Base-by-base conservation (phyloP, 2,329 filamentous ascomycete genomes). In the Blumeria graminis region DNA sequence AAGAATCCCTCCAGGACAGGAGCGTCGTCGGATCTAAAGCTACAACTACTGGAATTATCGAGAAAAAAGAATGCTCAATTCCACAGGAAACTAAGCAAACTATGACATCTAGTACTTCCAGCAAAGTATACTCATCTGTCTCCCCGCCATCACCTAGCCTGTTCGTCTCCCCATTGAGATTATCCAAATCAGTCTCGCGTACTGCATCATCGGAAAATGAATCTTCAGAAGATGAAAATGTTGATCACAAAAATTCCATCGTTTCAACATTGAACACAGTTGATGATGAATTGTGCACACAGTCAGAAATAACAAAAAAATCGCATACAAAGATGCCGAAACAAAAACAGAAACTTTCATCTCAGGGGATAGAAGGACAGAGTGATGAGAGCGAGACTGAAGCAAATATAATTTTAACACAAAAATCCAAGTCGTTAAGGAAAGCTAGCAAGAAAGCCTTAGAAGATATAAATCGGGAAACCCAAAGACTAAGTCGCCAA, bases 371-470 rank as follows among this genome's bases (percentile, higher is more conserved):
- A 59, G 82, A 92, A 65, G 76, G 82, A 7, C 70, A 81, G 38
- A 82, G 77, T 3, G 78, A 74, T 55, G 82, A 92, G 63, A 78
- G 76, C 18, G 74, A 75, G 59, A 72, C 76, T 28, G 22, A 28
- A 28, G 22, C 1, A 28, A 28, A 28, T 4, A 1, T 28, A 28
- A 58, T 74, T 73, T 71, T 92, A 48, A 85, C 83, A 0, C 84
- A 89, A 64, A 72, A 76, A 41, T 73, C 76, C 32, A 79, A 82
- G 3, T 82, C 87, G 5, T 76, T 78, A 9, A 78, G 92, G 11
- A 94, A 92, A 66, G 89, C 92, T 0, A 90, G 89, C 71, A 96
- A 90, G 71, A 95, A 88, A 69, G 92, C 92, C 0, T 68, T 95
- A 45, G 86, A 95, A 66, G 90, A 96, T 62, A 95, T 98, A 83